Percentiles rank a stretch among this genome's conserved stretches.
Conservation (phyloP, 2,329 filamentous ascomycete species). For the Curvularia verruculosa region DNA sequence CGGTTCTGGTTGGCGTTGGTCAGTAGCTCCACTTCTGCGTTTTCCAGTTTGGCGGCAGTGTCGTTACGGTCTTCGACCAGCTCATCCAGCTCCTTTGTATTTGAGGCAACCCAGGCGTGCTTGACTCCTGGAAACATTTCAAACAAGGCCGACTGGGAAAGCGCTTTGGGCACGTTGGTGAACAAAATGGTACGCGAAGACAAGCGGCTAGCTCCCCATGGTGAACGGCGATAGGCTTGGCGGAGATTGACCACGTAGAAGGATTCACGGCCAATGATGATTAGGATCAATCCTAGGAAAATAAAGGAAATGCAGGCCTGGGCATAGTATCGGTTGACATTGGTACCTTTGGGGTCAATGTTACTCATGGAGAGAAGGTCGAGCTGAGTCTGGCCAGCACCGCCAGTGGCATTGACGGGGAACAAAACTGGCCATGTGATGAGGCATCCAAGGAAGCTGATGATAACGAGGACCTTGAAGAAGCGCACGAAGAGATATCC, state of each 20-base stretch:
- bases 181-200: constrained; percentile 57
- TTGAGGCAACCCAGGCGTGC: constrained; percentile 55
- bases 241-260: constrained; percentile 57
- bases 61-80: constrained; percentile 54
- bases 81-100: constrained; percentile 53
- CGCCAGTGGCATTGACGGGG: constrained; percentile 54
- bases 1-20: constrained; percentile 68
- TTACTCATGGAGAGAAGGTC: constrained; percentile 51
- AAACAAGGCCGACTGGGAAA: constrained; percentile 50
- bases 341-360: constrained; percentile 35
- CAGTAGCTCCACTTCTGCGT: constrained; percentile 53
- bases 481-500: constrained; percentile 57
- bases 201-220: constrained; percentile 52
- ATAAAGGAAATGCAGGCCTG: constrained; percentile 53
- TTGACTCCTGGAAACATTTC: constrained; percentile 50
- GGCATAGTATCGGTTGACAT: constrained; percentile 52
- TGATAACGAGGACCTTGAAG: constrained; percentile 52
- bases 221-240: constrained; percentile 56
- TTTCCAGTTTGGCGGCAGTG: constrained; percentile 52
- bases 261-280: constrained; percentile 54
- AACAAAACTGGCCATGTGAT: constrained; percentile 57
- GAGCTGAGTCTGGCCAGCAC: constrained; percentile 45
- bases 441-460: constrained; percentile 51
- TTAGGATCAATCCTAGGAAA: constrained; percentile 52
- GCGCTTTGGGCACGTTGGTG: constrained; percentile 53